Conservation (phyloP, 345 rosid genomes). For the Syzygium grande region DNA sequence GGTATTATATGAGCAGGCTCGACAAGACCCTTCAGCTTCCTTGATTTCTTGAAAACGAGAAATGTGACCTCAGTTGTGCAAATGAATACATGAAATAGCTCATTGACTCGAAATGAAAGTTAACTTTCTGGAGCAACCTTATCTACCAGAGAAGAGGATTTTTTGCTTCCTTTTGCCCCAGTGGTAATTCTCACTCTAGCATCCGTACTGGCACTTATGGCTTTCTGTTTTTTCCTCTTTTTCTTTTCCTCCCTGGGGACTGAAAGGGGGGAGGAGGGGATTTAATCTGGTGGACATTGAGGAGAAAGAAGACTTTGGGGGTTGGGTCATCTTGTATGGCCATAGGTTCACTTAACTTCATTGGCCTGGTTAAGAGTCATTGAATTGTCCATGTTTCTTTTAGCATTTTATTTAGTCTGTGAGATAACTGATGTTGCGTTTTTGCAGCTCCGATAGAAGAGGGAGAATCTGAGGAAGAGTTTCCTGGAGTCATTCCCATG, state of each 20-base stretch:
- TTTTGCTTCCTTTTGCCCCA: not conserved
- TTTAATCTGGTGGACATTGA: not conserved
- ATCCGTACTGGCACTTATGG: not conserved
- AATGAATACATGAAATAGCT: not conserved
- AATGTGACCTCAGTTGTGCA: not conserved
- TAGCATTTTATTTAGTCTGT: not conserved
- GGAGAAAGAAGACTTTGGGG: not conserved
- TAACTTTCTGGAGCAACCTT: not conserved
- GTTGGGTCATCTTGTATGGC: not conserved
- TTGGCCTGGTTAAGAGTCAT: not conserved
- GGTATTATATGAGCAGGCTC: not conserved
- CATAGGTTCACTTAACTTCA: not conserved
- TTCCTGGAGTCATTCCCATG: slow-evolving; percentile 50
- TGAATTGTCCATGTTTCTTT: not conserved
- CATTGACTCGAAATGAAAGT: not conserved
- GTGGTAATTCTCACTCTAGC: not conserved
- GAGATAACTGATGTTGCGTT: not conserved
- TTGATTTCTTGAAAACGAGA: not conserved
- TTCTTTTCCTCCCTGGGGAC: not conserved
- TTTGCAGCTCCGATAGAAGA: slow-evolving; percentile 49
- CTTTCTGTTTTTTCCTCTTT: not conserved
- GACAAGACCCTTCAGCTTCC: not conserved
- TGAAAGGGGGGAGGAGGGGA: not conserved
- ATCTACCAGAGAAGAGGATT: not conserved
- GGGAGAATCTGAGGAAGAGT: slow-evolving; percentile 52